Percentiles rank a stretch among this genome's conserved stretches.
phyloP scores from a whole-genome alignment of 164 flowering plant species.

The Amborella trichopoda region DNA sequence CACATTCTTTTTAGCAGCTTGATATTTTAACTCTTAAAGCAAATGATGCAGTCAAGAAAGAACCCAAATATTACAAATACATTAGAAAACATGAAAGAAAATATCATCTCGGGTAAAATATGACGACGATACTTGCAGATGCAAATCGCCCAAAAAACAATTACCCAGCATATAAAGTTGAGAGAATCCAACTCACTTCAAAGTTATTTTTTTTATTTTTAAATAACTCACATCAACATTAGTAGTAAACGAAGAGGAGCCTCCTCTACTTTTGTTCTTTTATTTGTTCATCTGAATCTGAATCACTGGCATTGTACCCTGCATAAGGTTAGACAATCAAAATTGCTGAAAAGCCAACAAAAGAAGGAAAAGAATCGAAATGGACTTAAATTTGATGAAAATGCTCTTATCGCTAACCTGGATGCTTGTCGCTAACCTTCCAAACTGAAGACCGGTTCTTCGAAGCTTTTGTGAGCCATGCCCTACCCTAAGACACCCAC shows the following conservation, averaged over 20 bases:
- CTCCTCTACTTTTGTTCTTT: slow-evolving; percentile 11
- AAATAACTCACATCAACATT: not conserved
- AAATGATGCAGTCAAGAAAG: too few species aligned
- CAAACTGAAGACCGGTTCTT: slow-evolving; percentile 56
- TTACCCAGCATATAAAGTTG: too few species aligned
- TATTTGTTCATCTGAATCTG: slow-evolving; percentile 56
- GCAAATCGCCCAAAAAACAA: too few species aligned
- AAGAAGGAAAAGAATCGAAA: not conserved
- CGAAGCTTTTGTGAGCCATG: slow-evolving; percentile 76
- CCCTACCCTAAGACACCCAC: slow-evolving; percentile 37
- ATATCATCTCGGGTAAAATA: too few species aligned
- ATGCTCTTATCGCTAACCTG: slow-evolving; percentile 24
- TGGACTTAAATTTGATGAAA: not conserved
- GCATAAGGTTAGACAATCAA: not conserved
- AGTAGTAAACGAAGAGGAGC: too few species aligned
- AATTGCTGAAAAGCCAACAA: slow-evolving; percentile 1
- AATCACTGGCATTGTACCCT: slow-evolving; percentile 78
- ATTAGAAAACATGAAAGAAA: too few species aligned
- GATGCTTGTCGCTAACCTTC: slow-evolving; percentile 70
- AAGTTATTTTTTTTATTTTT: not conserved
- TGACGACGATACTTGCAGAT: too few species aligned
- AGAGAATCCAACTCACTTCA: slow-evolving; percentile 15
- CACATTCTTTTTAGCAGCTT: too few species aligned
- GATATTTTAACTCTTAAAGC: too few species aligned
- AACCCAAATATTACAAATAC: too few species aligned